phyloP scores from a whole-genome alignment of 345 rosid genomes.

The Adansonia digitata region DNA sequence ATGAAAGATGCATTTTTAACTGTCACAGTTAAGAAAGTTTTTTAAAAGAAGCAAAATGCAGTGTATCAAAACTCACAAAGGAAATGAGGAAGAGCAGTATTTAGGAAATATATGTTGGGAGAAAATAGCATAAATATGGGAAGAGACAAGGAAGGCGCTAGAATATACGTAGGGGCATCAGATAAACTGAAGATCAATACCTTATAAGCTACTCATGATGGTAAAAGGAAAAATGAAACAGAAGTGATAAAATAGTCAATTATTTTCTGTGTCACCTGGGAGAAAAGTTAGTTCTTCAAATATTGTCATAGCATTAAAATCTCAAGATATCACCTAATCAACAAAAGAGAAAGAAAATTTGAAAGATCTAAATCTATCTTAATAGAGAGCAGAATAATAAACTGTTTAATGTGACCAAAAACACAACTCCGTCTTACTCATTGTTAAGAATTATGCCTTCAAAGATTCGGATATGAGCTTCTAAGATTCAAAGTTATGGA shows the following conservation, averaged over 20 bases:
- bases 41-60: neutral
- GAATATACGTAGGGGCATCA: neutral
- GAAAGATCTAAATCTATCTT: neutral
- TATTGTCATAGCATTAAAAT: neutral
- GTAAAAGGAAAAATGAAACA: neutral
- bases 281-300: no score
- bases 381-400: neutral
- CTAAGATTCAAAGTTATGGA: neutral
- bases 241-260: neutral
- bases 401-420: neutral
- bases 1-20: neutral
- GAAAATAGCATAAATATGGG: slow-evolving; percentile 1
- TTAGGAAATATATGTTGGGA: neutral
- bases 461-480: neutral
- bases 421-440: neutral
- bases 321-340: neutral
- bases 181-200: neutral
- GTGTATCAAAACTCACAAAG: neutral
- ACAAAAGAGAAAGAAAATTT: neutral
- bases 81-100: neutral
- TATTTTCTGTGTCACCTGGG: neutral
- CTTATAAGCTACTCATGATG: neutral
- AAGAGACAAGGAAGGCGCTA: neutral
- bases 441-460: neutral
- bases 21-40: neutral